Conservation (phyloP, 305 asterid genomes). For the Lippia alba region DNA sequence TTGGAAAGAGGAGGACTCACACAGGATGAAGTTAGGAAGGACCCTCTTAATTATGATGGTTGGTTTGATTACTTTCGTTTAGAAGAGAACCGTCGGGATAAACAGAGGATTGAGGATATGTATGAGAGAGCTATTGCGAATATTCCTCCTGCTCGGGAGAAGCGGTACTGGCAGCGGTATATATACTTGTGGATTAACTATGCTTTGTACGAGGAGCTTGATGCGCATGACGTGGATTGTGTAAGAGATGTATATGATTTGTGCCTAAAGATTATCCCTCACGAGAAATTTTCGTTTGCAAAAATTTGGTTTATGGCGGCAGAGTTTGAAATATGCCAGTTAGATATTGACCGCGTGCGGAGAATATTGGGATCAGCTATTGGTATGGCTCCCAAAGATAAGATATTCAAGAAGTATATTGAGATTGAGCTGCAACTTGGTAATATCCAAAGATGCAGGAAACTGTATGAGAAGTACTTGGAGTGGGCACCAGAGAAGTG, state of each 20-base stretch:
- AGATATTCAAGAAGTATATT: conserved; percentile 93
- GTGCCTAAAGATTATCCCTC: conserved; percentile 75
- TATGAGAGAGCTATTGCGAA: conserved; percentile 87
- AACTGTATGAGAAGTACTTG: conserved; percentile 78
- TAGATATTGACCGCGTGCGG: conserved; percentile 74
- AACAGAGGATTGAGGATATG: conserved; percentile 64
- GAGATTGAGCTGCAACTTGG: conserved; percentile 93
- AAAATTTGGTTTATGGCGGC: conserved; percentile 88
- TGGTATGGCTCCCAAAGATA: conserved; percentile 96
- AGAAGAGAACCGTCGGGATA: conserved; percentile 71
- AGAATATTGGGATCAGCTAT: conserved; percentile 80
- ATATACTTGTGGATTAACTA: conserved; percentile 86
- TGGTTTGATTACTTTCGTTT: conserved; percentile 84
- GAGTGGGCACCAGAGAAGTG: conserved; percentile 95
- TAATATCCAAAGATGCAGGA: conserved; percentile 86
- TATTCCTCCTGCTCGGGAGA: conserved; percentile 82
- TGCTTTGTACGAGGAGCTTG: conserved; percentile 83
- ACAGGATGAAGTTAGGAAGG: conserved; percentile 79
- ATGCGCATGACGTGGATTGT: conserved; percentile 67
- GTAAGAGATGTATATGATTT: conserved; percentile 83
- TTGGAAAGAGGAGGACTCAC: conserved; percentile 83
- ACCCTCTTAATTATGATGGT: conserved; percentile 75
- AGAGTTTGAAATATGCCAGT: conserved; percentile 79
- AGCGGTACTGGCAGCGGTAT: conserved; percentile 86
- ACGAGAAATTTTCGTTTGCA: conserved; percentile 71